Conservation (phyloP, 441 rosid genomes). For the Erodium trifolium region DNA sequence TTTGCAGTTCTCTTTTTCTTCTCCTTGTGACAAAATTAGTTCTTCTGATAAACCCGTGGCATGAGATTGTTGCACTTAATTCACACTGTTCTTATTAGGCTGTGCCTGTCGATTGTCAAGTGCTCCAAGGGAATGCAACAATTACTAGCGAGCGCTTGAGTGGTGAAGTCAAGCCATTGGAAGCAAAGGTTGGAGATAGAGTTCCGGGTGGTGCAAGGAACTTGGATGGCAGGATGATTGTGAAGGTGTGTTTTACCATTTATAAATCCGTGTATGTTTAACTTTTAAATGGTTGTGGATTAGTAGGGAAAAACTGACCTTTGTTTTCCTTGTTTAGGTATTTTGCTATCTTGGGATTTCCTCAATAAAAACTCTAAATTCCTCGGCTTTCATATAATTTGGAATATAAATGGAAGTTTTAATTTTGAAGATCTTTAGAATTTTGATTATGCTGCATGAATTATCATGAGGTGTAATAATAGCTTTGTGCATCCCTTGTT, state of each 20-base stretch:
- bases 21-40: neutral
- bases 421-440: neutral
- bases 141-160: constrained; percentile 90
- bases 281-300: neutral
- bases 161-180: constrained; percentile 90
- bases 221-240: constrained; percentile 90
- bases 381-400: neutral
- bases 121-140: constrained; percentile 81
- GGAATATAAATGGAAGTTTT: neutral
- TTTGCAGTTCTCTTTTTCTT: neutral
- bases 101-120: constrained; percentile 91
- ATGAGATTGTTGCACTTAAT: constrained; percentile 11
- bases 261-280: constrained; percentile 11
- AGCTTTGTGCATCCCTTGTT: constrained; percentile 1
- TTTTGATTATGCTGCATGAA: neutral
- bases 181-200: constrained; percentile 77
- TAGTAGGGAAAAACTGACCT: constrained; percentile 9
- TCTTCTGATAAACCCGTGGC: neutral
- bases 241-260: constrained; percentile 48
- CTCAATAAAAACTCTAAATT: too few species aligned
- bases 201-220: constrained; percentile 97
- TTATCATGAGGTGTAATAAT: neutral
- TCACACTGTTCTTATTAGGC: constrained; percentile 40
- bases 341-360: neutral
- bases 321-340: constrained; percentile 13